phyloP scores from a whole-genome alignment of 345 rosid genomes.

The Eucalyptus marginata region DNA sequence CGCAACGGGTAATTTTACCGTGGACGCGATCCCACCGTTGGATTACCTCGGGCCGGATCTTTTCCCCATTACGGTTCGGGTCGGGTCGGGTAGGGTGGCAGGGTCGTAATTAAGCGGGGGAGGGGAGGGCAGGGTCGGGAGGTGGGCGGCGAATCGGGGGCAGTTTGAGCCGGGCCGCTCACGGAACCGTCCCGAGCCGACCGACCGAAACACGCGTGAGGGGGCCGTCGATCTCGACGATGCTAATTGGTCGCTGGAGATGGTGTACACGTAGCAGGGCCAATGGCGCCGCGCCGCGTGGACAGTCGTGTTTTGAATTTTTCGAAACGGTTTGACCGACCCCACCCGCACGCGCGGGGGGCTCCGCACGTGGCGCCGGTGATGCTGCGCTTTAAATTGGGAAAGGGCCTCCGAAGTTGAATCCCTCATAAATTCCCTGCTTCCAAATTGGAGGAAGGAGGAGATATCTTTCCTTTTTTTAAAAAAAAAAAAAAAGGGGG shows the following conservation, averaged over 20 bases:
- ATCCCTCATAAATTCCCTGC: neutral
- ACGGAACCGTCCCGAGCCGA: neutral
- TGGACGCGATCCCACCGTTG: neutral
- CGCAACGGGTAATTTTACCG: neutral
- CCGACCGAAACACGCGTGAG: neutral
- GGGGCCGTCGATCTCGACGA: neutral
- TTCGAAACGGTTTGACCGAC: neutral
- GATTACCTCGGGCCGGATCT: neutral
- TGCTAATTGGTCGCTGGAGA: neutral
- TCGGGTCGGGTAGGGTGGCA: neutral
- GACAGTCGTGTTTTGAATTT: neutral
- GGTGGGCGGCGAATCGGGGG: neutral
- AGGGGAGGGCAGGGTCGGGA: neutral
- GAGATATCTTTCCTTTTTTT: neutral
- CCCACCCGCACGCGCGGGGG: neutral
- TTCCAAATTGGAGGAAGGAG: neutral
- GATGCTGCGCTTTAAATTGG: neutral
- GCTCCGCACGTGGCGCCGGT: neutral
- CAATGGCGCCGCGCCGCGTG: neutral
- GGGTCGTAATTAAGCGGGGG: neutral
- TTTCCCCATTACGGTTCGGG: neutral
- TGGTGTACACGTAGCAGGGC: neutral
- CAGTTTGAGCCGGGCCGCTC: neutral
- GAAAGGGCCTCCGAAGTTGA: neutral
- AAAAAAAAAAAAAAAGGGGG: neutral